Conservation (phyloP, 176 grass and related monocot genomes). For the Carex kokanica region DNA sequence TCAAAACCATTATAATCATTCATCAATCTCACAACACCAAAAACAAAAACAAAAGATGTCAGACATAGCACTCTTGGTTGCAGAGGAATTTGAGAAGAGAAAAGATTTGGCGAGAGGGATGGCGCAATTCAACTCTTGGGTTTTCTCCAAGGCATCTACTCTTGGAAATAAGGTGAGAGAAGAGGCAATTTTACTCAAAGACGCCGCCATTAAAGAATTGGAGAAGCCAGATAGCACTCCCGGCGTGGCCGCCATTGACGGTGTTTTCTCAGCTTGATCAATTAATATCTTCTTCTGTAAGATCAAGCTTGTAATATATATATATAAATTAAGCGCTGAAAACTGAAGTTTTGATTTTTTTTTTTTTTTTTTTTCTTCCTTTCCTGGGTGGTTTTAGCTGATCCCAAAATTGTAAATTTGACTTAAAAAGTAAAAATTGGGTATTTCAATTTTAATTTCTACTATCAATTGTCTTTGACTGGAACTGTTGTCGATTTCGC, state of each 20-base stretch:
- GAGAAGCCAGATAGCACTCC: slow-evolving; percentile 40
- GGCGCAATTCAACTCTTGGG: slow-evolving; percentile 43
- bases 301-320: slow-evolving; percentile 7
- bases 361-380: neutral
- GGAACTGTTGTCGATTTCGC: neutral
- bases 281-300: neutral
- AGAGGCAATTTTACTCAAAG: slow-evolving; percentile 29
- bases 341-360: neutral
- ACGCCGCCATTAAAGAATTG: slow-evolving; percentile 2
- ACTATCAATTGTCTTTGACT: neutral
- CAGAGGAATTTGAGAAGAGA: slow-evolving; percentile 75
- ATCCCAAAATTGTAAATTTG: slow-evolving; percentile 24
- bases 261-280: slow-evolving; percentile 65
- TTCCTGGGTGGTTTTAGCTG: slow-evolving; percentile 15
- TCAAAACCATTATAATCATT: neutral
- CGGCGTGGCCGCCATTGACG: slow-evolving; percentile 36
- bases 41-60: slow-evolving; percentile 36
- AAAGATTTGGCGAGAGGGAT: slow-evolving; percentile 32
- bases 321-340: neutral
- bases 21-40: neutral
- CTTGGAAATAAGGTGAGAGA: slow-evolving; percentile 34
- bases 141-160: slow-evolving; percentile 24
- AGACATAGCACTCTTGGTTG: slow-evolving; percentile 70
- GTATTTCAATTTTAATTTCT: neutral
- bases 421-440: neutral